Evolutionary conservation across 257 asterid species (phyloP), one percentile per base, ranked within the genome.

Genomic region (Solanum sejunctum): DNA sequence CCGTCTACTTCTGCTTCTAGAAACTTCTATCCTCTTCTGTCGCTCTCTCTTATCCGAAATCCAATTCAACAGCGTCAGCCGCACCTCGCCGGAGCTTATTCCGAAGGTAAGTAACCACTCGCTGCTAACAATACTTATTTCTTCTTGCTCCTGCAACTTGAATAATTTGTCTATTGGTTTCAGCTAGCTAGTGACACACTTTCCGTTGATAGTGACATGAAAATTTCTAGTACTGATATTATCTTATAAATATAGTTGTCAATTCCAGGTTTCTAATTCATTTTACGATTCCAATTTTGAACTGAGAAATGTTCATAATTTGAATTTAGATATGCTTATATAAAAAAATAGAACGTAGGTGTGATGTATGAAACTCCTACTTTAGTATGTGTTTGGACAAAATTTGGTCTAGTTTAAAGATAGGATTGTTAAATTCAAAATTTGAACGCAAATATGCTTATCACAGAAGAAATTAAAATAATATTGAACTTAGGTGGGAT

Each of bases 1-100:
- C 57, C 88, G 32, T 64, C 54, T 11, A 69, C 88, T 52, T 72
- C 20, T 83, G 56, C 88, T 90, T 86, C 88, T 84, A 88, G 89
- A 86, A 92, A 32, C 73, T 88, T 90, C 83, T 80, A 82, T 43
- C 86, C 13, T 80, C 87, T 43, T 72, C 80, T 49, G 51, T 64
- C 79, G 17, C 63, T 66, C 84, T 85, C 69, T 86, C 87, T 18
- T 52, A 52, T 80, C 45, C 41, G 85, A 84, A 28, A 72, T 64
- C 10, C 55, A 47, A 26, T 56, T 43, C 67, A 58, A 81, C 79
- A 43, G 36, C 10, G 54, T 8, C 17, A 21, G 11, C 57, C 6
- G 60, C 13, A 7, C 43, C 43, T 75, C 60, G 81, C 60, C 61
- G 81, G 61, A 51, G 63, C 63, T 77, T 51, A 49, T 77, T 51